Base-by-base conservation (phyloP, 75 land plant species). In the Picea sitchensis region DNA sequence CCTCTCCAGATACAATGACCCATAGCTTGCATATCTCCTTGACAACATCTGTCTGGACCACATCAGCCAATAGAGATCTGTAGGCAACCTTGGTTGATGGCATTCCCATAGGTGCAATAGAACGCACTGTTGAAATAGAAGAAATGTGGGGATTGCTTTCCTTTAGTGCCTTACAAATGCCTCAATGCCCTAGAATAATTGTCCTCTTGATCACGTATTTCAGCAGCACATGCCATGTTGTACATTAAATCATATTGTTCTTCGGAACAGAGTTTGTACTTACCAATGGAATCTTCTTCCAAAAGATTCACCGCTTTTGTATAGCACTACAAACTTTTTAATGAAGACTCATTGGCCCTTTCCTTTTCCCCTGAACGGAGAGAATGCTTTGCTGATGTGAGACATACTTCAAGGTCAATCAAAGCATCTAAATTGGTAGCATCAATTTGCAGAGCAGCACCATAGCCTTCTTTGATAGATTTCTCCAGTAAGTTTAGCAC, bases 51-150 rank as follows among this genome's bases (percentile, higher is more conserved):
- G 87, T 83, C 79, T 92, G 88, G n/a, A 96, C 86, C 47, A 92
- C 87, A 65, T 92, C 98, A 17, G 94, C 94, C 77, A 96, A 79
- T 3, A 96, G 84, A 81, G 98, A 92, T 81, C 98, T 86, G 75
- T 82, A 86, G 47, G 84, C 57, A 58, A 82, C 63, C 75, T 89
- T 89, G 51, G 84, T 81, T 77, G 88, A 76, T 20, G 86, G 82
- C 58, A 77, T 32, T 11, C 61, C 76, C 65, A 84, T 54, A 18
- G 82, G 31, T 14, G 38, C 71, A 41, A 60, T 81, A 57, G 76
- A 8, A 79, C 81, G 82, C 51, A 82, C 63, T 58, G 54, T 56
- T 61, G 88, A 54, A 62, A 62, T 15, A 36, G 86, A 56, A 63
- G 87, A 13, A 4, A 62, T 47, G 30, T 79, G 61, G 30, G 86